Percentiles rank a stretch among this genome's conserved stretches.
Evolutionary conservation across 441 rosid species (phyloP).

Genomic region (Raphanus hybrid): DNA sequence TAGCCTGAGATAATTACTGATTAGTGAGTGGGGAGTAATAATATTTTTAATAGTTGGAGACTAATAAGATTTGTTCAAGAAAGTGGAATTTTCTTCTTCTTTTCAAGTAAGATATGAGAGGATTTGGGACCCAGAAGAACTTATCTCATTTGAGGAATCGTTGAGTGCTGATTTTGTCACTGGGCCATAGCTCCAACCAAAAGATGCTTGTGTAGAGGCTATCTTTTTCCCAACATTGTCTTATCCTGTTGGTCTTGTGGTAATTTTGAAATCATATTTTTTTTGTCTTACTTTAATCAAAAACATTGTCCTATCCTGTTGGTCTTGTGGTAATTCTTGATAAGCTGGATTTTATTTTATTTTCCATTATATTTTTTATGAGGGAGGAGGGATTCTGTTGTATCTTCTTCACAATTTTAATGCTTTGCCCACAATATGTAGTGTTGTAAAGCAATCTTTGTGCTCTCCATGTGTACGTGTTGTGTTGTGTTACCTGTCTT

Average conservation of each 20-base stretch:
- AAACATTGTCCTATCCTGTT: constrained; percentile 6
- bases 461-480: constrained; percentile 20
- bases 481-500: too few species aligned
- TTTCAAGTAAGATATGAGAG: constrained; percentile 22
- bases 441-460: constrained; percentile 29
- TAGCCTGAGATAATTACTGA: constrained; percentile 29
- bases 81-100: constrained; percentile 12
- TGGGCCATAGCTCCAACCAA: constrained; percentile 27
- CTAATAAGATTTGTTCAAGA: constrained; percentile 9
- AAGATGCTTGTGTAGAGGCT: constrained; percentile 37
- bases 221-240: constrained; percentile 23
- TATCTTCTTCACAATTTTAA: constrained; percentile 22
- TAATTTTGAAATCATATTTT: constrained; percentile 3
- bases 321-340: constrained; percentile 28
- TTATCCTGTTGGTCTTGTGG: constrained; percentile 12
- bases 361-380: background rate
- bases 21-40: constrained; percentile 21
- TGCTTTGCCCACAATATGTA: constrained; percentile 17
- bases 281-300: constrained; percentile 18
- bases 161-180: constrained; percentile 24
- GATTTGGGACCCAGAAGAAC: constrained; percentile 36
- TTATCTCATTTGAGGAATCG: constrained; percentile 29
- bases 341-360: constrained; percentile 9
- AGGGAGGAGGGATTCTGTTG: constrained; percentile 23
- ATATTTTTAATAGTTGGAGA: constrained; percentile 13